Percentiles rank a stretch among this genome's conserved stretches.
These are phyloP conservation scores for Annulohypoxylon stygium DNA, from an alignment of 495 filamentous ascomycete genomes.

Conservation along the genomic window DNA sequence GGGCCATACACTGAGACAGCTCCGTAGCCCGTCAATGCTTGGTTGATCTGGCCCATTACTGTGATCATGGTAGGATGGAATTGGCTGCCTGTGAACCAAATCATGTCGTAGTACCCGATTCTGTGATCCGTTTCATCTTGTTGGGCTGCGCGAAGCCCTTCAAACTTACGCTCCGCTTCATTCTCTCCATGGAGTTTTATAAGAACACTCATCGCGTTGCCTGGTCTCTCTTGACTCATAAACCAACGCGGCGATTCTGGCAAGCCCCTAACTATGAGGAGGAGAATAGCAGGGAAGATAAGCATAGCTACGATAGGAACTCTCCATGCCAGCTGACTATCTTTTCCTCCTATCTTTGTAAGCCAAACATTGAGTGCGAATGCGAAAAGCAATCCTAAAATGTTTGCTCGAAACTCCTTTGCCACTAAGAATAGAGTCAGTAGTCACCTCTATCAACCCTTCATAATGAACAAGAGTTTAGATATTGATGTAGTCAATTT, in stretches of 20 bases:
- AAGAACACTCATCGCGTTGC: slow-evolving; percentile 61
- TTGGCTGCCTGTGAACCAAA: slow-evolving; percentile 54
- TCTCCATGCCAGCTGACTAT: slow-evolving; percentile 65
- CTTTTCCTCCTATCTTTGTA: slow-evolving; percentile 54
- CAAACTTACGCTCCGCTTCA: slow-evolving; percentile 58
- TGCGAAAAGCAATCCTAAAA: slow-evolving; percentile 68
- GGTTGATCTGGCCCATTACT: slow-evolving; percentile 70
- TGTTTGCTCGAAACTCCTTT: slow-evolving; percentile 71
- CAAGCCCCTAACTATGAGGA: slow-evolving; percentile 61
- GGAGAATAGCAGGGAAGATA: slow-evolving; percentile 63
- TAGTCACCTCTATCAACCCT: neutral
- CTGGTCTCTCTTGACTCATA: slow-evolving; percentile 57
- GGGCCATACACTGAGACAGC: slow-evolving; percentile 71
- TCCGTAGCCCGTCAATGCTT: slow-evolving; percentile 68
- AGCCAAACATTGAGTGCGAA: slow-evolving; percentile 61
- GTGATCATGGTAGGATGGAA: slow-evolving; percentile 69
- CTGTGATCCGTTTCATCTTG: slow-evolving; percentile 58
- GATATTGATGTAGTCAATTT: neutral
- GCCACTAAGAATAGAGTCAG: slow-evolving; percentile 51
- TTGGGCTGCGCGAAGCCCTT: slow-evolving; percentile 61
- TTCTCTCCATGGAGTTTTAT: slow-evolving; percentile 61
- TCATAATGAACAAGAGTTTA: neutral
- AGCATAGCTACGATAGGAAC: slow-evolving; percentile 71
- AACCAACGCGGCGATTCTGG: slow-evolving; percentile 69
- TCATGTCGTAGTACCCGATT: slow-evolving; percentile 65